Percentiles rank a stretch among this genome's conserved stretches.
Conservation (phyloP, 331 rosid genomes). For the Rosa hybrid region DNA sequence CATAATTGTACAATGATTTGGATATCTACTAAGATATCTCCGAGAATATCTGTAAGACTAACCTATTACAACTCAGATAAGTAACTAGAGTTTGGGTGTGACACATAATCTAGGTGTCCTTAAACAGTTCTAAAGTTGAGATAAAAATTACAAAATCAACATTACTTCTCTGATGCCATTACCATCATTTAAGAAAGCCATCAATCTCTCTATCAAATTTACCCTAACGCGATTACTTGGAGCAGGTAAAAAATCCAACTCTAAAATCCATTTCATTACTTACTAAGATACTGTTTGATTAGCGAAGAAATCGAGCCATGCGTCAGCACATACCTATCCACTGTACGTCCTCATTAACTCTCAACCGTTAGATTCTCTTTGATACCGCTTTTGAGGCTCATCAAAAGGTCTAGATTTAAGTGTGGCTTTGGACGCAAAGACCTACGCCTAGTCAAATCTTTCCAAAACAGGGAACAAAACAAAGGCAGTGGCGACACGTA, state of each 20-base stretch:
- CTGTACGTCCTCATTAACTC: neutral
- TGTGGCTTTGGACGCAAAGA: conserved; percentile 27
- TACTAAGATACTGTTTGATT: conserved; percentile 12
- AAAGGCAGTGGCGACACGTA: neutral
- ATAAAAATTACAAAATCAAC: no score
- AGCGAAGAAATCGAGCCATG: conserved; percentile 6
- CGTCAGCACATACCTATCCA: conserved; percentile 1
- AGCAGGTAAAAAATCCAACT: neutral
- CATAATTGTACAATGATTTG: no score
- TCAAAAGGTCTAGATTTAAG: conserved; percentile 21
- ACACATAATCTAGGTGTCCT: no score
- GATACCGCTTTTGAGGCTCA: neutral
- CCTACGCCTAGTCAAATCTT: conserved; percentile 33
- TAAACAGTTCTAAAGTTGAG: no score
- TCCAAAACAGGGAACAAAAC: neutral
- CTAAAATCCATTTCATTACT: conserved; percentile 1
- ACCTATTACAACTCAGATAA: no score
- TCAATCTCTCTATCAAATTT: neutral
- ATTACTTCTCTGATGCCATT: no score
- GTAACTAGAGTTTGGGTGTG: no score
- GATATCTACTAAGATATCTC: no score
- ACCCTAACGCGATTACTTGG: conserved; percentile 1
- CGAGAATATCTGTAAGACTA: no score
- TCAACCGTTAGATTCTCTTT: conserved; percentile 1
- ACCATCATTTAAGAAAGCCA: neutral